Percentiles rank a stretch among this genome's conserved stretches.
phyloP scores from a whole-genome alignment of 805 yeast genomes.

The Candida saitoana region DNA sequence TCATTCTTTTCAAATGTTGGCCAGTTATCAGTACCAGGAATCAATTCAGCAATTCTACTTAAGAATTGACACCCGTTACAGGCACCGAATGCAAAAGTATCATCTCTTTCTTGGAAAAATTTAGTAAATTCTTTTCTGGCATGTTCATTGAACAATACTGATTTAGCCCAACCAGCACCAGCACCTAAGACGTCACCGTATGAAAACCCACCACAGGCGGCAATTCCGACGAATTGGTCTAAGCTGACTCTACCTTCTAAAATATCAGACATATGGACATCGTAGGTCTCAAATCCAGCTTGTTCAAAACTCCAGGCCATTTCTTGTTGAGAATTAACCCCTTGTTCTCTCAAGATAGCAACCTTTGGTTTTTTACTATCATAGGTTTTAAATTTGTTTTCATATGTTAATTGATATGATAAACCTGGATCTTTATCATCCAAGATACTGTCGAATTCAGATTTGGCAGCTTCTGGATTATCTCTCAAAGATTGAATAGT shows the following conservation, averaged over 20 bases:
- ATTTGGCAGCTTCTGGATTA: conserved; percentile 84
- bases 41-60: conserved; percentile 75
- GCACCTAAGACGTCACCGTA: conserved; percentile 99
- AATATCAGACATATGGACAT: conserved; percentile 95
- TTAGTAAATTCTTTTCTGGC: conserved; percentile 71
- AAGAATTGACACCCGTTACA: conserved; percentile 98
- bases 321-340: conserved; percentile 96
- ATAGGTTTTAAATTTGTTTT: conserved; percentile 34
- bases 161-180: conserved; percentile 98
- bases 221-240: conserved; percentile 83
- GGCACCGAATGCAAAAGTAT: conserved; percentile 96
- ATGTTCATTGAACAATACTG: conserved; percentile 77
- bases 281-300: conserved; percentile 92
- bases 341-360: conserved; percentile 96
- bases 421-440: conserved; percentile 92
- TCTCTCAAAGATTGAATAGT: conserved; percentile 89
- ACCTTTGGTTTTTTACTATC: conserved; percentile 66
- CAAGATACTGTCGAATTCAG: conserved; percentile 69
- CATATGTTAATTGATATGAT: conserved; percentile 70
- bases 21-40: conserved; percentile 95
- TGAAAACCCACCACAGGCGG: conserved; percentile 99
- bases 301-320: conserved; percentile 96
- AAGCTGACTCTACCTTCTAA: conserved; percentile 67
- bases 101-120: conserved; percentile 81
- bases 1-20: conserved; percentile 88